These are phyloP conservation scores for Ophioceras dolichostomum DNA, from an alignment of 2,329 filamentous ascomycete genomes.

Conservation along the genomic window DNA sequence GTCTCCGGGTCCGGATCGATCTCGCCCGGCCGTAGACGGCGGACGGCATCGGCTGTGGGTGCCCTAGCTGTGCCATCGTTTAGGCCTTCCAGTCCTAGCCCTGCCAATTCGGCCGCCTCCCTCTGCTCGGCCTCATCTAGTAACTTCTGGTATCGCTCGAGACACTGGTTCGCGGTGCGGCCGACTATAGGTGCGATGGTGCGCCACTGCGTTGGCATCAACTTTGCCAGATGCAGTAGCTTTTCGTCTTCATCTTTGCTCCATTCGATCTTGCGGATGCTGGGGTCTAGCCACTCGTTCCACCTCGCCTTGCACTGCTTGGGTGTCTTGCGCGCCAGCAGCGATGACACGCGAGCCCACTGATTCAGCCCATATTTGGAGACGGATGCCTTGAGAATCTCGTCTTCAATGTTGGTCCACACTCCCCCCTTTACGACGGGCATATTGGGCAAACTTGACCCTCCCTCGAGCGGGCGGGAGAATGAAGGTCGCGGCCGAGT, in stretches of 20 bases:
- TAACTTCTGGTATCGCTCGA: slow-evolving; percentile 93
- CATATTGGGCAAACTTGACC: slow-evolving; percentile 39
- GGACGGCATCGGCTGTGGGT: slow-evolving; percentile 84
- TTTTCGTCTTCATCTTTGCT: slow-evolving; percentile 98
- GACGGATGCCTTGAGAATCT: slow-evolving; percentile 91
- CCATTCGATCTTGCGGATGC: slow-evolving; percentile 98
- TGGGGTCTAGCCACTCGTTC: slow-evolving; percentile 96
- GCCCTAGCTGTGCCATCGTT: slow-evolving; percentile 80
- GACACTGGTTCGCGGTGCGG: slow-evolving; percentile 89
- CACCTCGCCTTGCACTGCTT: slow-evolving; percentile 99
- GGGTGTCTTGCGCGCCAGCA: slow-evolving; percentile 91
- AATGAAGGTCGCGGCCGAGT: too few relatives aligned
- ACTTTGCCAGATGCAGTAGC: slow-evolving; percentile 86
- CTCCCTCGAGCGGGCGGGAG: too few relatives aligned
- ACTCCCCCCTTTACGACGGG: slow-evolving; percentile 64
- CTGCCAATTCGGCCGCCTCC: slow-evolving; percentile 67
- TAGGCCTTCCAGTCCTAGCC: slow-evolving; percentile 76
- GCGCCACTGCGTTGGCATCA: slow-evolving; percentile 99
- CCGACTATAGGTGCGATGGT: slow-evolving; percentile 96
- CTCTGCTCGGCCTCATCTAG: slow-evolving; percentile 90
- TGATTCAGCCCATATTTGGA: slow-evolving; percentile 94
- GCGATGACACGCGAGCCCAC: slow-evolving; percentile 95
- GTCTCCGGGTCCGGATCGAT: slow-evolving; percentile 95
- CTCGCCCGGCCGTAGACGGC: slow-evolving; percentile 80
- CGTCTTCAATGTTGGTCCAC: slow-evolving; percentile 75